Evolutionary conservation across 352 stramenopile genomes (phyloP), one percentile per base, ranked within the genome.

Genomic region (Phytophthora citrophthora): DNA sequence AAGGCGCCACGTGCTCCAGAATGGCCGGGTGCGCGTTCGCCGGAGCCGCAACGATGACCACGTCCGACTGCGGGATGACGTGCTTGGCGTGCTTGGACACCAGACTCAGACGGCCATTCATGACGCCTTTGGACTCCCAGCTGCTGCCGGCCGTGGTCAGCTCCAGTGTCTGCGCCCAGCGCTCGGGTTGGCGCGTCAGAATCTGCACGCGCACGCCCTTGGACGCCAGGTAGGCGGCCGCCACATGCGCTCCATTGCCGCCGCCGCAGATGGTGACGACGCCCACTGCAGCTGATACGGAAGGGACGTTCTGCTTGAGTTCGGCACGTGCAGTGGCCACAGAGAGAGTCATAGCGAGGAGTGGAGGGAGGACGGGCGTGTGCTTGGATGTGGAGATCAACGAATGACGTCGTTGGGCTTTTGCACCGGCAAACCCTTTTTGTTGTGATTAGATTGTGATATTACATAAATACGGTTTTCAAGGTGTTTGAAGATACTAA

Each of bases 221-320:
- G 58, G 82, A 83, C 38, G 89, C 90, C 54, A 98, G 65, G 66
- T 97, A 98, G 18, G 85, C 89, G 18, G 91, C 90, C 45, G 90
- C 83, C 26, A 97, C 91, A 67, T 97, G 91, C 23, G 92, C 92
- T 54, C 91, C 91, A 68, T 98, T 98, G 48, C 92, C 92, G 46
- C 92, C 92, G 55, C 92, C 92, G 65, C 92, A 98, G 69, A 98
- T 96, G 51, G 89, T 95, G 46, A 97, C 88, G 26, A 82, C 81
- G 57, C 85, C 82, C 44, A 91, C 55, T 43, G 48, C 24, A 27
- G 60, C 63, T 24, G 47, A 43, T 39, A 53, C 31, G 31, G 72
- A 69, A n/a, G 78, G 59, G 24, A 86, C 61, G 49, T 77, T 73
- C 73, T 83, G 74, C 60, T 84, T 59, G 15, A 91, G 73, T 60